Evolutionary conservation across 805 yeast species (phyloP).

Genomic region (Cyberlindnera misumaiensis): DNA sequence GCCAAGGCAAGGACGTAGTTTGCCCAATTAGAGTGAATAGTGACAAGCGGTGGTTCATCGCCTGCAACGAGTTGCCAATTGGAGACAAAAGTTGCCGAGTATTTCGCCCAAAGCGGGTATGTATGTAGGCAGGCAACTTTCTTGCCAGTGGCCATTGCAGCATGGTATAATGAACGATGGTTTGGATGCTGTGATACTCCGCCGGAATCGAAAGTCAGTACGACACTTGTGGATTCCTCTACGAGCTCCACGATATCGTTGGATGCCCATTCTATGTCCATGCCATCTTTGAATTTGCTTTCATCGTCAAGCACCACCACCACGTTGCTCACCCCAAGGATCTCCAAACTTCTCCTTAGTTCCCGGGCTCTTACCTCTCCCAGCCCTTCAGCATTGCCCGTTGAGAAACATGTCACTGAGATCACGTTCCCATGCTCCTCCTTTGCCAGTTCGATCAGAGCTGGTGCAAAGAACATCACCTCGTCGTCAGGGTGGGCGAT

Average conservation of each 20-base stretch:
- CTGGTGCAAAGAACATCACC: conserved; percentile 92
- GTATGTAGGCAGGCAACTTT: conserved; percentile 25
- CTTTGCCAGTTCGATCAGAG: conserved; percentile 47
- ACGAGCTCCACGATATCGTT: conserved; percentile 35
- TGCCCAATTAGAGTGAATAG: neutral
- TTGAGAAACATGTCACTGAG: conserved; percentile 62
- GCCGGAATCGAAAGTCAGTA: conserved; percentile 71
- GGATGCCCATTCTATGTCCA: conserved; percentile 58
- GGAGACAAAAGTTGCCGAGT: conserved; percentile 33
- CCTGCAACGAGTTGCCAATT: conserved; percentile 5
- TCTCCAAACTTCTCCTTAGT: conserved; percentile 43
- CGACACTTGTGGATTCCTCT: conserved; percentile 26
- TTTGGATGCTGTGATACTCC: conserved; percentile 91
- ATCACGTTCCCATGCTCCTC: conserved; percentile 43
- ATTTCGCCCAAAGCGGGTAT: conserved; percentile 35
- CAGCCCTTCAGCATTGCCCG: conserved; percentile 70
- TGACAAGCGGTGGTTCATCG: neutral
- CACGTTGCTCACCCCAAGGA: conserved; percentile 41
- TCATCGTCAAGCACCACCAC: conserved; percentile 39
- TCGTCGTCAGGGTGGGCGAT: conserved; percentile 99
- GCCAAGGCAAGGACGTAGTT: conserved; percentile 36
- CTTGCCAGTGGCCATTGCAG: conserved; percentile 21
- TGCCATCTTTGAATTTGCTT: conserved; percentile 56
- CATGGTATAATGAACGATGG: conserved; percentile 60
- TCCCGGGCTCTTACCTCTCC: conserved; percentile 63